A percentile compares a stretch with the other conserved stretches of the same genome.
phyloP scores from a whole-genome alignment of 768 basidiomycete genomes.

The Lentinula edodes region DNA sequence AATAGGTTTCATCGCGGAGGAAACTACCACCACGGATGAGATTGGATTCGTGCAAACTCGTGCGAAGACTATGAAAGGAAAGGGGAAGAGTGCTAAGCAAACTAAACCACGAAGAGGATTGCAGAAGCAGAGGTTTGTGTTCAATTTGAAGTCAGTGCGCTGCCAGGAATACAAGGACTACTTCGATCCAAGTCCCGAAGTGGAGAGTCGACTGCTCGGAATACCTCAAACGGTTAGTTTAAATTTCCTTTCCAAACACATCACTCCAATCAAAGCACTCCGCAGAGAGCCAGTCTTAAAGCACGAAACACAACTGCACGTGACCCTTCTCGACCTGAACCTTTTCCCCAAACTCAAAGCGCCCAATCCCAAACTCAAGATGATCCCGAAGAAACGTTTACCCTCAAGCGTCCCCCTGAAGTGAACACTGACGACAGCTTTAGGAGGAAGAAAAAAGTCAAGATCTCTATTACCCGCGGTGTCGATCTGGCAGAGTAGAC shows the following conservation, averaged over 20 bases:
- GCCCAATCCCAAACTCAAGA: constrained; percentile 32
- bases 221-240: constrained; percentile 48
- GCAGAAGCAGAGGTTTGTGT: constrained; percentile 53
- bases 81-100: constrained; percentile 35
- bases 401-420: constrained; percentile 29
- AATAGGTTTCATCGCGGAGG: constrained; percentile 57
- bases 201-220: constrained; percentile 59
- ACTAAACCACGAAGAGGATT: constrained; percentile 40
- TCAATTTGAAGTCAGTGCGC: constrained; percentile 42
- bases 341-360: constrained; percentile 7
- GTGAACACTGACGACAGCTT: constrained; percentile 16
- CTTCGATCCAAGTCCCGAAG: constrained; percentile 55
- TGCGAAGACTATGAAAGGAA: constrained; percentile 15
- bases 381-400: constrained; percentile 20
- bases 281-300: constrained; percentile 12
- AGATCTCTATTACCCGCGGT: constrained; percentile 63
- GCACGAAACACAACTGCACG: neutral
- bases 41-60: constrained; percentile 41
- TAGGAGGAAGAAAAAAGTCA: constrained; percentile 52
- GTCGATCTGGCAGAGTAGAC: constrained; percentile 73
- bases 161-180: constrained; percentile 56
- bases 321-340: neutral
- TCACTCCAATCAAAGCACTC: neutral
- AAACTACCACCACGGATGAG: constrained; percentile 42
- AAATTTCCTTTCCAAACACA: neutral